A percentile compares a stretch with the other conserved stretches of the same genome.
Evolutionary conservation across 2,329 filamentous ascomycete species (phyloP).

Genomic region (Truncatella angustata): DNA sequence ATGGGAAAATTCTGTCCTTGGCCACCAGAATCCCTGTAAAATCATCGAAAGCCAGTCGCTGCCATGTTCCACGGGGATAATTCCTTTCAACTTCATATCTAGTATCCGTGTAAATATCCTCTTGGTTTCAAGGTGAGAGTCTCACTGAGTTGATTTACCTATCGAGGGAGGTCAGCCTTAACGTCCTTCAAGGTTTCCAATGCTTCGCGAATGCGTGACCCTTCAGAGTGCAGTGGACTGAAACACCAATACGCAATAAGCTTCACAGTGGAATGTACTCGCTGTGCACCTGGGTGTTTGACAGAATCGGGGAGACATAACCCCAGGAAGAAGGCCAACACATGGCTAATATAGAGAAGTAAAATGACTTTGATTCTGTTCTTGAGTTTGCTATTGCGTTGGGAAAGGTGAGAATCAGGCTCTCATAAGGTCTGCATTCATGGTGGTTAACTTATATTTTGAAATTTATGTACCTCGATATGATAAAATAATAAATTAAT

Average conservation of each 20-base stretch:
- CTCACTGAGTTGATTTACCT: neutral
- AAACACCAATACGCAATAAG: neutral
- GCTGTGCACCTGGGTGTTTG: neutral
- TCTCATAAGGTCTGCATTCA: neutral
- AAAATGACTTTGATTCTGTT: neutral
- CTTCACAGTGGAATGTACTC: neutral
- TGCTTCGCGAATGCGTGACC: neutral
- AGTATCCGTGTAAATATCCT: neutral
- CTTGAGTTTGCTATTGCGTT: neutral
- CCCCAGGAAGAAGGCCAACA: neutral
- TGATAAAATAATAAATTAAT: too few species aligned
- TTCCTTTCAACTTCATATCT: neutral
- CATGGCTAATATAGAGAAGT: neutral
- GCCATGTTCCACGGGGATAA: neutral
- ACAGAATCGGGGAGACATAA: neutral
- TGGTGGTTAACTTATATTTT: too few species aligned
- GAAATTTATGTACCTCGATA: too few species aligned
- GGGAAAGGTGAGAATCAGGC: neutral
- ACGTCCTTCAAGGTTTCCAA: neutral
- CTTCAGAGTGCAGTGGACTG: neutral
- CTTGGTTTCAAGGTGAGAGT: neutral
- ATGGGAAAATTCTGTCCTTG: neutral
- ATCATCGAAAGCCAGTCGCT: neutral
- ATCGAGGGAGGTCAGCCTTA: neutral
- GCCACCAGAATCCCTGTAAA: neutral